These are phyloP conservation scores for Candida tibetensis DNA, from an alignment of 805 yeast species.

Conservation along the genomic window DNA sequence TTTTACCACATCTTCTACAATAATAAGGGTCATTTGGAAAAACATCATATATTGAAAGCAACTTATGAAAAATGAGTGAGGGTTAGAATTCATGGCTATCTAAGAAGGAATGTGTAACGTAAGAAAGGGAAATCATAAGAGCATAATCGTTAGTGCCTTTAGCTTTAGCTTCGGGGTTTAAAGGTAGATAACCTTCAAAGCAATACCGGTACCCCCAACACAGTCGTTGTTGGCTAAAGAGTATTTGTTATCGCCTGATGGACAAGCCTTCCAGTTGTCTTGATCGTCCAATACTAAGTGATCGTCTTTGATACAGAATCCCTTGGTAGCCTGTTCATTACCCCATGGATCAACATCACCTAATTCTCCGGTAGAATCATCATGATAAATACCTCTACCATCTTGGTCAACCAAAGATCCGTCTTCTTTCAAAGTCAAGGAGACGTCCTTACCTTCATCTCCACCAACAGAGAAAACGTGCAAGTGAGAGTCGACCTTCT, in stretches of 20 bases:
- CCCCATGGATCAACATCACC: constrained; percentile 35
- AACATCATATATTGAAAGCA: too few species aligned
- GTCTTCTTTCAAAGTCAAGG: constrained; percentile 23
- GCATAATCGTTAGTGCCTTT: too few species aligned
- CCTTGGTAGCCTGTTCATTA: constrained; percentile 30
- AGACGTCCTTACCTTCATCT: constrained; percentile 22
- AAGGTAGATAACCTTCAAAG: constrained; percentile 19
- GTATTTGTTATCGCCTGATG: constrained; percentile 23
- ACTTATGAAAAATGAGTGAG: too few species aligned
- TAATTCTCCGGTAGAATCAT: constrained; percentile 29
- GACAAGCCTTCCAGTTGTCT: constrained; percentile 39
- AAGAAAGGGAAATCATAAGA: too few species aligned
- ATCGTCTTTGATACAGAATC: constrained; percentile 39
- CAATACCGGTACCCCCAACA: constrained; percentile 27
- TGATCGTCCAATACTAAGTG: constrained; percentile 33
- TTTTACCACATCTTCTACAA: too few species aligned
- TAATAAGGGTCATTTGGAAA: too few species aligned
- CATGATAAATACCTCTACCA: constrained; percentile 27
- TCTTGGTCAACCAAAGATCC: constrained; percentile 30
- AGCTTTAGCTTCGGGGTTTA: too few species aligned
- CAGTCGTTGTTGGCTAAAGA: constrained; percentile 27
- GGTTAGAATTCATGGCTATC: too few species aligned
- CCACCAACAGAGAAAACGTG: constrained; percentile 37
- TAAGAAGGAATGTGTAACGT: too few species aligned
- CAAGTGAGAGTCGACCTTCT: constrained; percentile 28